Evolutionary conservation across 2,329 filamentous ascomycete genomes (phyloP), one percentile per base, ranked within the genome.

Genomic region (Trichoderma simmonsii): DNA sequence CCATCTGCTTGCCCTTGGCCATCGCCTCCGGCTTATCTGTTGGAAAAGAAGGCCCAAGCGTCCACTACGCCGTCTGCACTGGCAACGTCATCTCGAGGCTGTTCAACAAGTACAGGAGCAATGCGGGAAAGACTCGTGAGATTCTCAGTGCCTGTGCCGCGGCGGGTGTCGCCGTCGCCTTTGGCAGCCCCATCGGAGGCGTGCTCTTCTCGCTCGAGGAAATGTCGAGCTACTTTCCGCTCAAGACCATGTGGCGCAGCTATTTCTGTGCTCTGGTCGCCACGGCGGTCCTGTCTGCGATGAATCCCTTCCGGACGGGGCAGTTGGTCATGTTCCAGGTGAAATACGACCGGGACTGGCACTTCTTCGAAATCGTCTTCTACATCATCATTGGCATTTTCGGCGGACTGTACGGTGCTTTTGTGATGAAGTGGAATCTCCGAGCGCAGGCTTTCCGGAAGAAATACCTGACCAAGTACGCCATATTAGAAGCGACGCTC

Each of bases 291-390:
- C 84, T 99, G 51, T 92, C 96, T 30, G 93, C 93, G 72, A 97
- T 99, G 93, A 99, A 99, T 77, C 96, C 96, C 26, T 99, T 99
- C 83, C 87, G 96, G 67, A 98, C 96, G 0, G 96, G 96, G 24
- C 96, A 99, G 79, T 87, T 99, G 56, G 96, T 99, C 88, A 98
- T 99, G 95, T 99, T 99, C 82, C 95, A 97, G 78, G 95, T 99
- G 78, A 90, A 90, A 77, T 99, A 99, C 79, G 95, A 98, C 81
- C 92, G 95, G 54, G 92, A 93, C 54, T 99, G 96, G 96, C 96
- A 99, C 83, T 97, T 97, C 78, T 99, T 99, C 79, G 96, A 99
- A 80, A 87, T 96, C 4, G 82, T 97, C 30, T 98, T 98, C 79
- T 99, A 97, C 82, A 88, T 97, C 75, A 85, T 97, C 68, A 90